Conservation (phyloP, 1,284 basidiomycete species). For the Pterula multifida region DNA sequence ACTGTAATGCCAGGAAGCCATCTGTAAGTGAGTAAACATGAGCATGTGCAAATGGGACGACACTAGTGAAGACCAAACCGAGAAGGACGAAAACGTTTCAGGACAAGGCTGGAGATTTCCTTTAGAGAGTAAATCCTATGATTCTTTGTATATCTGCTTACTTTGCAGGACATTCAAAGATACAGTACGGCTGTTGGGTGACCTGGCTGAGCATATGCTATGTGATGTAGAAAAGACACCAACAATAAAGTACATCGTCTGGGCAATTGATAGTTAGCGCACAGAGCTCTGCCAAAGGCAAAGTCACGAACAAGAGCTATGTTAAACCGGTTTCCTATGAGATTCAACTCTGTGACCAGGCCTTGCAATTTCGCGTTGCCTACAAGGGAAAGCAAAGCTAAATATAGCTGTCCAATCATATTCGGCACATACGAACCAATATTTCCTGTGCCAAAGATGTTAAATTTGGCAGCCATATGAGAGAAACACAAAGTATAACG, state of each 20-base stretch:
- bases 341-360: conserved; percentile 34
- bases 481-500: conserved; percentile 5
- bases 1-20: conserved; percentile 40
- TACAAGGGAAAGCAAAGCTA: conserved; percentile 13
- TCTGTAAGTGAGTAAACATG: conserved; percentile 12
- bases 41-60: background rate
- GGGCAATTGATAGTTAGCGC: too few species aligned
- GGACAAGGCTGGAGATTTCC: conserved; percentile 31
- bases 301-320: conserved; percentile 40
- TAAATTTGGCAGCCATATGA: background rate
- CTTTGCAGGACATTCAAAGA: conserved; percentile 54
- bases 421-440: conserved; percentile 28
- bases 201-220: background rate
- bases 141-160: too few species aligned
- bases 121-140: conserved; percentile 35
- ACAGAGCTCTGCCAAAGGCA: too few species aligned
- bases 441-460: conserved; percentile 28
- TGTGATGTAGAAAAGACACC: conserved; percentile 12
- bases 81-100: conserved; percentile 40
- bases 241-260: conserved; percentile 67
- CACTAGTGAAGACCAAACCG: conserved; percentile 18
- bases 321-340: conserved; percentile 51
- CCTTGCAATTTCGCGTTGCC: conserved; percentile 61
- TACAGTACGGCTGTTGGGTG: conserved; percentile 38
- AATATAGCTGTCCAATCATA: too few species aligned